Base-by-base conservation (phyloP, 2,329 filamentous ascomycete species). In the Colletotrichum somersetense region DNA sequence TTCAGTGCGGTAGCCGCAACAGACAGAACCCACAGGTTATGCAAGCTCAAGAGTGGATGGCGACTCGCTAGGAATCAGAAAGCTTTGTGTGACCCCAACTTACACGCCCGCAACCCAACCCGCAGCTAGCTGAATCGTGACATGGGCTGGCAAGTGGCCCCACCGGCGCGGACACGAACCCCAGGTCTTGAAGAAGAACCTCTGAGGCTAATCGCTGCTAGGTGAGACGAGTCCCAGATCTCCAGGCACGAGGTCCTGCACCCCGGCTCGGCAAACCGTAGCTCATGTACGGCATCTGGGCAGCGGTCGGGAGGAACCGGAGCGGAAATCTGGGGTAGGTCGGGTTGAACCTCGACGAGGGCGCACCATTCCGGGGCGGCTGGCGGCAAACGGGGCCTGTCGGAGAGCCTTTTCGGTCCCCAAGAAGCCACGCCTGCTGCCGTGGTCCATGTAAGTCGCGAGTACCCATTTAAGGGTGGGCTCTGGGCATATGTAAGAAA, bases 311-410 rank as follows among this genome's bases (percentile, higher is more conserved):
- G 69, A 72, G 69, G 69, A 72, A 72, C 69, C 69, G 69, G 69
- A 72, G 69, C 65, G 44, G 69, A 68, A 72, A 72, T 68, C 69
- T 68, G 69, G 69, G 69, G 69, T 72, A 72, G 59, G 16, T 71
- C 69, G 69, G 69, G 69, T 72, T 53, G 69, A 68, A 72, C 65
- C 69, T 72, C 69, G 65, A 72, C 65, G 69, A 68, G 58, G 65
- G 68, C 69, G 65, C 52, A 72, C 63, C 69, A 72, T 72, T 72
- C 69, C 69, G 69, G 65, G 65, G 65, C 65, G 44, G 69, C 57
- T 55, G 65, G 59, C 65, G 69, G 69, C 69, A 68, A 72, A 72
- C 65, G 69, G 69, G 69, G 65, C 69, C 65, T 68, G 58, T 64
- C 33, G 26, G 62, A 46, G 20, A 56, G 62, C 62, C 50, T 44